A percentile compares a stretch with the other conserved stretches of the same genome.
phyloP scores from a whole-genome alignment of 495 filamentous ascomycete genomes.

The Penicillium lividum region DNA sequence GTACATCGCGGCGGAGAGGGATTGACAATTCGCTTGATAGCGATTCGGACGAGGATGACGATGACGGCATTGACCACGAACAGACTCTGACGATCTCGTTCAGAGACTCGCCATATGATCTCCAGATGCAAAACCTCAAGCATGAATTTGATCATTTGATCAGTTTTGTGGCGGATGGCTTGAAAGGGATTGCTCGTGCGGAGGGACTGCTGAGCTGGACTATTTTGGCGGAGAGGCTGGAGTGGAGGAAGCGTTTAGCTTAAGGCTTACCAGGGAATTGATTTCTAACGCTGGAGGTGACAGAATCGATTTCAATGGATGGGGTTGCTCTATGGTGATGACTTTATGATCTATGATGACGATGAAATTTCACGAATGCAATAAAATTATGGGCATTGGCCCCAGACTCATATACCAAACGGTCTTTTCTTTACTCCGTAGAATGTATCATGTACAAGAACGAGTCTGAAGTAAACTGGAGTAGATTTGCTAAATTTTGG shows the following conservation, averaged over 20 bases:
- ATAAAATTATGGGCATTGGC: not conserved
- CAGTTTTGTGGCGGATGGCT: conserved; percentile 44
- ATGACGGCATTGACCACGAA: conserved; percentile 25
- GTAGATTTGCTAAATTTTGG: conserved; percentile 15
- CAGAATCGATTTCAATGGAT: not conserved
- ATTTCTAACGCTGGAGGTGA: not conserved
- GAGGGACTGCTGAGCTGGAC: conserved; percentile 51
- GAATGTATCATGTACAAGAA: too few species aligned
- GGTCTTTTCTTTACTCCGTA: not conserved
- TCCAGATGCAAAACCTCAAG: conserved; percentile 37
- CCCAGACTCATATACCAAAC: not conserved
- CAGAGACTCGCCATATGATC: conserved; percentile 29
- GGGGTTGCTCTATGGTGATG: not conserved
- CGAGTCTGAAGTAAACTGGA: not conserved
- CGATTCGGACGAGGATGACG: conserved; percentile 28
- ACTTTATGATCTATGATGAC: conserved; percentile 8
- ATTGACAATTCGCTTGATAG: conserved; percentile 10
- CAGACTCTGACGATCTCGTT: conserved; percentile 32
- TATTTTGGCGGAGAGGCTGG: conserved; percentile 49
- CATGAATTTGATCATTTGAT: conserved; percentile 41
- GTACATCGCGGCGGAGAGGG: conserved; percentile 2
- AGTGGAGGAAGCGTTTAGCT: conserved; percentile 27
- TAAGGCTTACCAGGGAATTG: not conserved
- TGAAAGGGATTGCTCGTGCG: conserved; percentile 47
- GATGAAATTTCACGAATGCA: conserved; percentile 4